Evolutionary conservation across 1,284 basidiomycete species (phyloP), one percentile per base, ranked within the genome.

Genomic region (Meripilus lineatus): DNA sequence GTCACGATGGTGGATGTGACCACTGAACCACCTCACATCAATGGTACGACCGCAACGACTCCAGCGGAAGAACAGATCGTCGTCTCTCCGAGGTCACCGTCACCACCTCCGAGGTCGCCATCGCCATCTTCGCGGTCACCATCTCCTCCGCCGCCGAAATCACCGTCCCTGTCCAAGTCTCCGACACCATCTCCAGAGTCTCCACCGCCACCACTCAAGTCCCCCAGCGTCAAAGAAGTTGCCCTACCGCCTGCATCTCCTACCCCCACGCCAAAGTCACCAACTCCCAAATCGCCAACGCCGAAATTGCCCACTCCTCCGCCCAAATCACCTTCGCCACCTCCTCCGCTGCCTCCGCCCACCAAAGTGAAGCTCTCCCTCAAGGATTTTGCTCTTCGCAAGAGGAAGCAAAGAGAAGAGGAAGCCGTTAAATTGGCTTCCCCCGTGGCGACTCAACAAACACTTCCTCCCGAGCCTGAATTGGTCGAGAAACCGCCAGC

Each of bases 281-380:
- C 38, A 4, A 47, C 48, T 18, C 45, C 36, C 30, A 32, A 38
- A 28, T 47, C 17, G 7, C 36, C 36, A 7, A 22, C 10, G 11
- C 36, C 42, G n/a, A n/a, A n/a, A n/a, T n/a, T n/a, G n/a, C n/a
- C n/a, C n/a, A n/a, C n/a, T n/a, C n/a, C n/a, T n/a, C n/a, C n/a
- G n/a, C n/a, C 41, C 26, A 37, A 47, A 25, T 46, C 45, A 17
- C 32, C 44, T 24, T 46, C 50, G 10, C 39, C 51, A 5, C 43
- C 48, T 20, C 39, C 52, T 6, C 52, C 55, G 22, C 50, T n/a
- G 28, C 28, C 33, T 15, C 49, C 58, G 21, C 55, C 58, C 11
- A 50, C 59, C 20, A 67, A 66, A 49, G 61, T 65, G 38, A 67
- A 66, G 56, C 39, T 65, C 38, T 64, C 65, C n/a, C 46, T 66